phyloP scores from a whole-genome alignment of 2,329 filamentous ascomycete genomes.

The Botrytis aclada region DNA sequence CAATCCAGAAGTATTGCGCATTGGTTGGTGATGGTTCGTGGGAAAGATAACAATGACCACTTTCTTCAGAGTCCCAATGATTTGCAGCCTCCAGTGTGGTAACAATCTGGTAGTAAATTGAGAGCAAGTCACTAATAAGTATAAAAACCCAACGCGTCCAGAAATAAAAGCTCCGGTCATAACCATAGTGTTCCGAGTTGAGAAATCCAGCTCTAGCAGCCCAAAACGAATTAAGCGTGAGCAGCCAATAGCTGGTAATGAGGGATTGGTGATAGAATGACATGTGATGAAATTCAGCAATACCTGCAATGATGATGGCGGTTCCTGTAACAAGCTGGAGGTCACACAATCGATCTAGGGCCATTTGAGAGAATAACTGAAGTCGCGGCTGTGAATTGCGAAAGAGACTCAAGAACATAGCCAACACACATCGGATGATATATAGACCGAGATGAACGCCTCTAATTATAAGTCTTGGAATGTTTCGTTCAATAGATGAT shows the following conservation, averaged over 20 bases:
- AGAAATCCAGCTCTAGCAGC: slow-evolving; percentile 19
- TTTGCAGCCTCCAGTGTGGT: slow-evolving; percentile 8
- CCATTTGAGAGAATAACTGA: slow-evolving; percentile 13
- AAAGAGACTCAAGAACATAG: slow-evolving; percentile 14
- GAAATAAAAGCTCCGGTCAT: slow-evolving; percentile 19
- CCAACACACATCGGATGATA: not conserved
- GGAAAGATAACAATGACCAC: slow-evolving; percentile 20
- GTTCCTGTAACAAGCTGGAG: slow-evolving; percentile 23
- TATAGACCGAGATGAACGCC: not conserved
- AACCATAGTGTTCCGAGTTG: slow-evolving; percentile 8
- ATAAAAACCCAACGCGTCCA: slow-evolving; percentile 17
- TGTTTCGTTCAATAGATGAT: not conserved
- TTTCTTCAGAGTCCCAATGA: slow-evolving; percentile 20
- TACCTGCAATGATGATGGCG: slow-evolving; percentile 22
- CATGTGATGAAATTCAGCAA: slow-evolving; percentile 18
- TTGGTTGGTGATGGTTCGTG: slow-evolving; percentile 19
- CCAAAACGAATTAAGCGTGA: slow-evolving; percentile 25
- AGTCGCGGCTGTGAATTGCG: slow-evolving; percentile 1
- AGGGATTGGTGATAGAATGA: slow-evolving; percentile 24
- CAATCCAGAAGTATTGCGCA: slow-evolving; percentile 22
- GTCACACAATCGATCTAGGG: slow-evolving; percentile 22
- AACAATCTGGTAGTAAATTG: slow-evolving; percentile 16
- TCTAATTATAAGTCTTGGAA: not conserved
- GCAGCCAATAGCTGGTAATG: slow-evolving; percentile 21
- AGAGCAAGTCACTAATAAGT: slow-evolving; percentile 15